These are phyloP conservation scores for Eucalyptus shirleyi DNA, from an alignment of 345 rosid genomes.

Conservation along the genomic window DNA sequence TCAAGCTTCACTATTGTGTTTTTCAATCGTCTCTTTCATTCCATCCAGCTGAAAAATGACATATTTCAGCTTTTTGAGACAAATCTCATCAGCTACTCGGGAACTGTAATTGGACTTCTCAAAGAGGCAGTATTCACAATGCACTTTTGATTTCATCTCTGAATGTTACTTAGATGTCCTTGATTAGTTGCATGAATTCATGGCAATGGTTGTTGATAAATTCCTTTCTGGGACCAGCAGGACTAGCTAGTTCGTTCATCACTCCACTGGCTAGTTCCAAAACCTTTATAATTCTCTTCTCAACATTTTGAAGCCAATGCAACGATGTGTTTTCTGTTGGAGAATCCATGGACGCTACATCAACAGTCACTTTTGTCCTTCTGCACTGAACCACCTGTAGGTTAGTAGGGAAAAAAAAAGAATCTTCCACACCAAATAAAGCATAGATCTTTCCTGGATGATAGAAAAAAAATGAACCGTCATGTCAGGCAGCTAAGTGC, in stretches of 20 bases:
- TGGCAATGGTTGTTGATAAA: conserved; percentile 61
- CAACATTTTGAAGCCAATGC: conserved; percentile 76
- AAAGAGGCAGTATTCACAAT: conserved; percentile 84
- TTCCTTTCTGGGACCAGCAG: conserved; percentile 66
- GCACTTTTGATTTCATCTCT: conserved; percentile 94
- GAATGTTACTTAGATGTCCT: conserved; percentile 77
- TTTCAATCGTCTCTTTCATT: conserved; percentile 27
- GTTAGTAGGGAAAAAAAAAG: background rate
- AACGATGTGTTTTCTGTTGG: conserved; percentile 67
- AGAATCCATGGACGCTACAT: conserved; percentile 25
- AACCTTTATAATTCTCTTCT: conserved; percentile 72
- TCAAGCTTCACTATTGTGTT: conserved; percentile 15
- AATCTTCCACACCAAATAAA: background rate
- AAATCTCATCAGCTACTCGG: conserved; percentile 61
- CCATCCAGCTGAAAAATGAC: conserved; percentile 45
- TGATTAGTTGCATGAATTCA: conserved; percentile 87
- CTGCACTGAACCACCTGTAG: background rate
- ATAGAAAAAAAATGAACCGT: background rate
- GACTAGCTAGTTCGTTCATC: conserved; percentile 68
- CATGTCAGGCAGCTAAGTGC: background rate
- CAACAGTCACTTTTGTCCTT: background rate
- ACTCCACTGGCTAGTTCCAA: conserved; percentile 80
- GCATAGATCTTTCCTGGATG: background rate
- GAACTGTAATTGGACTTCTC: conserved; percentile 80
- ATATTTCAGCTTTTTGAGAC: conserved; percentile 60